Percentiles rank a stretch among this genome's conserved stretches.
phyloP scores from a whole-genome alignment of 1,284 basidiomycete species.

The Wolfiporia cocos region DNA sequence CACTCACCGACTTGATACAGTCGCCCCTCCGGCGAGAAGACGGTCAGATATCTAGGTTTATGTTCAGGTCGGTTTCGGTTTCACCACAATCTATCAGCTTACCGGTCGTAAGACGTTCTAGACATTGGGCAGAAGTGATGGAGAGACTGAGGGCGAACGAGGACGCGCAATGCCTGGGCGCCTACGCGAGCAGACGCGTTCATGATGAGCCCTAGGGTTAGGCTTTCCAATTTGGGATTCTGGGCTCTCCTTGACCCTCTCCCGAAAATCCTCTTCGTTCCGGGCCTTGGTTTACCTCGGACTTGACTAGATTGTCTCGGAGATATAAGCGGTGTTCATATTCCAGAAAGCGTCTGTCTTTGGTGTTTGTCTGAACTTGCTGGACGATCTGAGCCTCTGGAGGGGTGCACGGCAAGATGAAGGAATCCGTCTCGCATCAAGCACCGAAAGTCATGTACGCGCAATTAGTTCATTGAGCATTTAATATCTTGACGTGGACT shows the following conservation, averaged over 20 bases:
- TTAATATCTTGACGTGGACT: background rate
- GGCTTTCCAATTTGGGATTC: too few relatives aligned
- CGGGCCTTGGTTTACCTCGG: too few relatives aligned
- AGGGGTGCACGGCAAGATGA: conserved; percentile 42
- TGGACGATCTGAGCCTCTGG: background rate
- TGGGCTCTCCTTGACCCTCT: too few relatives aligned
- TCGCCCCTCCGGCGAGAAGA: conserved; percentile 92
- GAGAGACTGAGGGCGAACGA: conserved; percentile 11
- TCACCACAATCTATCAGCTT: background rate
- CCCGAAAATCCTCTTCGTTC: too few relatives aligned
- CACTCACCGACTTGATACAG: conserved; percentile 94
- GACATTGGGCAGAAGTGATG: conserved; percentile 52
- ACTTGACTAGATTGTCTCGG: too few relatives aligned
- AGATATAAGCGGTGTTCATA: too few relatives aligned
- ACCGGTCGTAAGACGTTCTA: conserved; percentile 80
- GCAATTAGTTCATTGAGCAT: conserved; percentile 11
- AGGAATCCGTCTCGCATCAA: conserved; percentile 83
- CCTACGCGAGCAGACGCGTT: conserved; percentile 12
- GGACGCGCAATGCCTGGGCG: conserved; percentile 26
- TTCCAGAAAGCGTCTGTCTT: too few relatives aligned
- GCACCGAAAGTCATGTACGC: conserved; percentile 91
- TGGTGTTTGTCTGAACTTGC: too few relatives aligned
- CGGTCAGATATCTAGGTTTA: conserved; percentile 72
- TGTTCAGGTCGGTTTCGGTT: background rate
- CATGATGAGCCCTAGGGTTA: too few relatives aligned